Evolutionary conservation across 257 asterid genomes (phyloP).

Genomic region (Verbascum thapsus): DNA sequence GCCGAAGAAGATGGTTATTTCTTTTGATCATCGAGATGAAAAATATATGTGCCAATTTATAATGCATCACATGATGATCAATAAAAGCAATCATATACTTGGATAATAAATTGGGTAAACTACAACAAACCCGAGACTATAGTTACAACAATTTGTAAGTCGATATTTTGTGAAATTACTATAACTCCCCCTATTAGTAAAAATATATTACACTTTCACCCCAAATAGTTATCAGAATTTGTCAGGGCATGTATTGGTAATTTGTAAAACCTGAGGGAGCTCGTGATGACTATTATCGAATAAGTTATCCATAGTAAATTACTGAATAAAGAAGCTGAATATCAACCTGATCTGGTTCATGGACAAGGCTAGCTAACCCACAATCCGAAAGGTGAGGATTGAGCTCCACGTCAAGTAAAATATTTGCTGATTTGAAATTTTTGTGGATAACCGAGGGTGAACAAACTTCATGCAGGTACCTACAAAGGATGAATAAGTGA

Average conservation of each 20-base stretch:
- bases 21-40: background rate
- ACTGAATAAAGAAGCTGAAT: background rate
- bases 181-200: too few species aligned
- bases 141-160: too few species aligned
- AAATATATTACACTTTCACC: too few species aligned
- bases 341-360: conserved; percentile 75
- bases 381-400: conserved; percentile 94
- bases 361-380: conserved; percentile 75
- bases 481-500: conserved; percentile 38
- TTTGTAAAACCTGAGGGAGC: background rate
- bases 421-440: conserved; percentile 83
- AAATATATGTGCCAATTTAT: background rate
- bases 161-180: too few species aligned
- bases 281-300: too few species aligned
- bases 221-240: too few species aligned
- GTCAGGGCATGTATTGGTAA: background rate
- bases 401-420: conserved; percentile 83
- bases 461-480: conserved; percentile 96
- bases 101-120: background rate
- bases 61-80: background rate
- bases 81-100: background rate
- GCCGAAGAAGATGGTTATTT: background rate
- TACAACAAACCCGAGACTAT: too few species aligned
- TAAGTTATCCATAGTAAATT: too few species aligned
- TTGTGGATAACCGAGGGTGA: conserved; percentile 88